Base-by-base conservation (phyloP, 352 stramenopile genomes). In the Elongisporangium undulatum region DNA sequence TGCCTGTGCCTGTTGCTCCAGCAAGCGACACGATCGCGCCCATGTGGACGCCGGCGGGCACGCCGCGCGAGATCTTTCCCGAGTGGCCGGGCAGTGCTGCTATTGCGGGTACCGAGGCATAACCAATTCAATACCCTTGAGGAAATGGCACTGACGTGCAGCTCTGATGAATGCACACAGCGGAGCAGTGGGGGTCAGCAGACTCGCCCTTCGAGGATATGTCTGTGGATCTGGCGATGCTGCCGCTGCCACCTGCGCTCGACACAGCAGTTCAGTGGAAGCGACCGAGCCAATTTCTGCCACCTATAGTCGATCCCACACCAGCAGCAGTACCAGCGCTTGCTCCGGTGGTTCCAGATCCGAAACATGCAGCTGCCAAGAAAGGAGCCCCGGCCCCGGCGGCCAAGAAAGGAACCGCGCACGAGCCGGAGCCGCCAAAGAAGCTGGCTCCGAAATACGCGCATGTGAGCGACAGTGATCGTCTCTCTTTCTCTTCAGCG, bases 201-300 rank as follows among this genome's bases (percentile, higher is more conserved):
- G 73, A 80, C 22, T 55, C 68, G 15, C 72, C 63, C 29, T 92
- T 66, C 56, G 69, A 89, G 66, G 82, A 90, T 53, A 16, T 61
- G 10, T 41, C 29, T 41, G 29, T 41, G 29, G 29, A 41, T 13
- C 52, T 72, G 49, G 19, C 69, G 9, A 56, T 56, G 17, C 58
- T 57, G 16, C 67, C 75, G 4, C 53, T 80, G 16, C 23, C 59
- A 4, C n/a, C 82, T 0, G 73, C 75, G 3, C 41, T 48, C 3
- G 66, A 85, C 50, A 58, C 68, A 19, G 19, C 41, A 2, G 68
- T 89, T 17, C 61, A 53, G n/a, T 93, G 83, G 81, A 91, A 88
- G 59, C 74, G 83, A 0, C 83, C 81, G 13, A 62, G 64, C 21
- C 65, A 91, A 23, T 89, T 89, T 38, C 56, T 93, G 3, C 68